Evolutionary conservation across 306 rosid species (phyloP).

Genomic region (Malus sylvestris): DNA sequence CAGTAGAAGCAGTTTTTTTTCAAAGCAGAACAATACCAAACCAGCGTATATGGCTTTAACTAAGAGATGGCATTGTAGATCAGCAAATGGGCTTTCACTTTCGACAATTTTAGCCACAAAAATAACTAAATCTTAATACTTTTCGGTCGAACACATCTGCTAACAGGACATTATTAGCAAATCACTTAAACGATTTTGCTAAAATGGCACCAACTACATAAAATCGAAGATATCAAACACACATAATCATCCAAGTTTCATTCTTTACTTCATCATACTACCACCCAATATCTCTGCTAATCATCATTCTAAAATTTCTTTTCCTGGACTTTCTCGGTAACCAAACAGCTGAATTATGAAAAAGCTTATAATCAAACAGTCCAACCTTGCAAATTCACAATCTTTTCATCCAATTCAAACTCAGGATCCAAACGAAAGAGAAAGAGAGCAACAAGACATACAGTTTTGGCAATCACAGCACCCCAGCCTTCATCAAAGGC

Average conservation of each 20-base stretch:
- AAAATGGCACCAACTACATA: neutral
- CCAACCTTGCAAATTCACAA: neutral
- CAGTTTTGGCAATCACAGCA: slow-evolving; percentile 96
- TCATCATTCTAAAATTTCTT: neutral
- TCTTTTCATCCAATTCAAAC: neutral
- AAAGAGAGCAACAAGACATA: slow-evolving; percentile 23
- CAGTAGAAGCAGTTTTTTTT: too few species aligned
- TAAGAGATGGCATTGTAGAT: neutral
- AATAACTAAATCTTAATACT: neutral
- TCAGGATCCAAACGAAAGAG: slow-evolving; percentile 5
- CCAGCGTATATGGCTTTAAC: neutral
- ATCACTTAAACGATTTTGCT: neutral
- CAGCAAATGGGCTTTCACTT: neutral
- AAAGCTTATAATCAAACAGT: neutral
- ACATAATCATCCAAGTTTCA: neutral
- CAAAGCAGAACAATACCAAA: too few species aligned
- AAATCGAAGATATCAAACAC: neutral
- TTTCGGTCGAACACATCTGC: neutral
- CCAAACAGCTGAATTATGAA: neutral
- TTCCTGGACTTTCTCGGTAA: neutral
- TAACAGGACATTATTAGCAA: neutral
- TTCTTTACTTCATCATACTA: too few species aligned
- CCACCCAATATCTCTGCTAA: neutral
- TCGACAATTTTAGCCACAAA: neutral
- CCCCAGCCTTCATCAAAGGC: slow-evolving; percentile 99